These are phyloP conservation scores for Emericellopsis cladophorae DNA, from an alignment of 2,329 filamentous ascomycete species.

Conservation along the genomic window DNA sequence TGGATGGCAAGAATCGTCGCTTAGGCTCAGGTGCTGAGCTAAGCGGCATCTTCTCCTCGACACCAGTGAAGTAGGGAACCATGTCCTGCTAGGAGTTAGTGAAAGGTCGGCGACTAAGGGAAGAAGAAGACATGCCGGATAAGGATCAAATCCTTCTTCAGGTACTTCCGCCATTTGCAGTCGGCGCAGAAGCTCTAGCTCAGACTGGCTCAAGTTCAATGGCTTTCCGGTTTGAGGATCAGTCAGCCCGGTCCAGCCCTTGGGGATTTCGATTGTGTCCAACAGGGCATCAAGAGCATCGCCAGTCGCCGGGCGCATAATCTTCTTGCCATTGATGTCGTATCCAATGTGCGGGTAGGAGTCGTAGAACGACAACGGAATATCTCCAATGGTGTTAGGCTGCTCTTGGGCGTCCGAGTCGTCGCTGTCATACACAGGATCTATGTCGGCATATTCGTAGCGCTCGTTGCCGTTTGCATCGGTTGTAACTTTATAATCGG, in stretches of 20 bases:
- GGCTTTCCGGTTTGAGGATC: slow-evolving; percentile 92
- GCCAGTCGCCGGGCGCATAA: slow-evolving; percentile 88
- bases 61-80: slow-evolving; percentile 86
- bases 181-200: slow-evolving; percentile 77
- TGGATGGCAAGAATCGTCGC: slow-evolving; percentile 87
- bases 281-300: slow-evolving; percentile 86
- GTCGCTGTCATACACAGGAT: slow-evolving; percentile 92
- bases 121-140: slow-evolving; percentile 48
- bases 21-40: slow-evolving; percentile 94
- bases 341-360: slow-evolving; percentile 97
- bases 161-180: slow-evolving; percentile 83
- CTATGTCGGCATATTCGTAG: slow-evolving; percentile 88
- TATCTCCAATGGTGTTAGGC: slow-evolving; percentile 88
- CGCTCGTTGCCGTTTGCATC: slow-evolving; percentile 86
- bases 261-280: slow-evolving; percentile 91
- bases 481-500: slow-evolving; percentile 44
- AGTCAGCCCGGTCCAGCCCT: slow-evolving; percentile 93
- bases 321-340: slow-evolving; percentile 96
- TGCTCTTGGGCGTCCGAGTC: slow-evolving; percentile 73
- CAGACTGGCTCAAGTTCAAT: slow-evolving; percentile 72
- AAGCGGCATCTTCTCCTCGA: slow-evolving; percentile 85
- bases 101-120: not conserved
- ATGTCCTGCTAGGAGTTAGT: slow-evolving; percentile 42
- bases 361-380: slow-evolving; percentile 90
- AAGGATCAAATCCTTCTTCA: slow-evolving; percentile 82